Percentiles rank a stretch among this genome's conserved stretches.
phyloP scores from a whole-genome alignment of 2,329 filamentous ascomycete genomes.

The Epichloe coenophiala region DNA sequence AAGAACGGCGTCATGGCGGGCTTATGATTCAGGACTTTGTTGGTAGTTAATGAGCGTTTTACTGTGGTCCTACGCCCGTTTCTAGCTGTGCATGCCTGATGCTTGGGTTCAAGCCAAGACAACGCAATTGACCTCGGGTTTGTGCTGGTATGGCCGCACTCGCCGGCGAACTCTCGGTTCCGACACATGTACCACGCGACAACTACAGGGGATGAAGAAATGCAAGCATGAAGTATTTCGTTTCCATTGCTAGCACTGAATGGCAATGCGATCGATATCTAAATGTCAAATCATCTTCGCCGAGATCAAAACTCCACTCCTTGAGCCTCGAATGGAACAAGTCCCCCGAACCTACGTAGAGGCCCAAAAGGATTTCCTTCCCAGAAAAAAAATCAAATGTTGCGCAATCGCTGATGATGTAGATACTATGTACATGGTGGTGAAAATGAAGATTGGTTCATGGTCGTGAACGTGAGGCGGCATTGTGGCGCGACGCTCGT shows the following conservation, averaged over 20 bases:
- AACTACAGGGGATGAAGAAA: not conserved
- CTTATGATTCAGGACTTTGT: not conserved
- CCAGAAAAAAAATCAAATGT: not conserved
- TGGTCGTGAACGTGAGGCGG: not conserved
- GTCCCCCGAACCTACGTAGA: not conserved
- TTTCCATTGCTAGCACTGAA: not conserved
- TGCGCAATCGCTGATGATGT: conserved; percentile 3
- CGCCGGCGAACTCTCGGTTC: not conserved
- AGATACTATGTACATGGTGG: conserved; percentile 1
- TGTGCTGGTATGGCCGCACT: no score
- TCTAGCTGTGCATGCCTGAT: not conserved
- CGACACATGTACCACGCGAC: not conserved
- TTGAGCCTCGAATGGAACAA: not conserved
- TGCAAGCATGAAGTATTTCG: not conserved
- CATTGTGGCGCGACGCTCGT: not conserved
- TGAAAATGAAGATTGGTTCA: not conserved
- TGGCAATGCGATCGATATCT: not conserved
- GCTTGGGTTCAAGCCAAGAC: not conserved
- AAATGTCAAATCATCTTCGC: not conserved
- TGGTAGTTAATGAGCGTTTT: not conserved
- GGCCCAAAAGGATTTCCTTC: not conserved
- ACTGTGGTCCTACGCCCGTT: not conserved
- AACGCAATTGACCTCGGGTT: no score
- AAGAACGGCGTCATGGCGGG: not conserved
- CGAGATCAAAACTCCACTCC: not conserved